Evolutionary conservation across 2,329 filamentous ascomycete genomes (phyloP).

Genomic region (Gyromitra esculenta): DNA sequence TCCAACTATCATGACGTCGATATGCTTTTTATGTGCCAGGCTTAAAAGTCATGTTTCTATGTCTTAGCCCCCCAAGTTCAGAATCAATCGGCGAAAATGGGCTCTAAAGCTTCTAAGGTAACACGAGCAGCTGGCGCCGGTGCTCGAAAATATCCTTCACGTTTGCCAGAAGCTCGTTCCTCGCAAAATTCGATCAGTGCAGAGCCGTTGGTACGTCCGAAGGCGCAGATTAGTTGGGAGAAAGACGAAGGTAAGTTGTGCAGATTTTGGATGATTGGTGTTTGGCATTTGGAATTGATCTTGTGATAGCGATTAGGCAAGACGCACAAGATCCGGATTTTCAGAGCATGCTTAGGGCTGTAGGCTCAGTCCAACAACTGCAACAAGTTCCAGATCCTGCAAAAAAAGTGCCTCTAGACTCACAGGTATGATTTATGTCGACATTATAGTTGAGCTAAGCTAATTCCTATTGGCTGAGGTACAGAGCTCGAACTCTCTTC

Average conservation of each 20-base stretch:
- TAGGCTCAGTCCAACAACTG: conserved; percentile 49
- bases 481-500: conserved; percentile 49
- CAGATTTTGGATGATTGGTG: neutral
- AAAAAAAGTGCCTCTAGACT: conserved; percentile 29
- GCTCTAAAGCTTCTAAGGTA: conserved; percentile 50
- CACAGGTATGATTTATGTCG: conserved; percentile 24
- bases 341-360: conserved; percentile 48
- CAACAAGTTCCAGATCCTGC: conserved; percentile 37
- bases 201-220: conserved; percentile 28
- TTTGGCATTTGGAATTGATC: conserved; percentile 5
- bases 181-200: conserved; percentile 17
- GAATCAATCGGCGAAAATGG: conserved; percentile 37
- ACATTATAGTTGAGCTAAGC: neutral
- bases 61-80: conserved; percentile 4
- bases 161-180: conserved; percentile 21
- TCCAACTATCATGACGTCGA: conserved; percentile 40
- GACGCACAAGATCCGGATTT: conserved; percentile 55
- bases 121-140: conserved; percentile 24
- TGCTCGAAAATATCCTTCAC: conserved; percentile 45
- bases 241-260: conserved; percentile 39
- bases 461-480: conserved; percentile 20
- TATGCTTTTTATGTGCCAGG: neutral
- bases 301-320: conserved; percentile 39
- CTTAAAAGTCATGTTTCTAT: conserved; percentile 7
- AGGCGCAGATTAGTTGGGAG: conserved; percentile 24